These are phyloP conservation scores for Ulmus americana DNA, from an alignment of 331 rosid species.

Conservation along the genomic window DNA sequence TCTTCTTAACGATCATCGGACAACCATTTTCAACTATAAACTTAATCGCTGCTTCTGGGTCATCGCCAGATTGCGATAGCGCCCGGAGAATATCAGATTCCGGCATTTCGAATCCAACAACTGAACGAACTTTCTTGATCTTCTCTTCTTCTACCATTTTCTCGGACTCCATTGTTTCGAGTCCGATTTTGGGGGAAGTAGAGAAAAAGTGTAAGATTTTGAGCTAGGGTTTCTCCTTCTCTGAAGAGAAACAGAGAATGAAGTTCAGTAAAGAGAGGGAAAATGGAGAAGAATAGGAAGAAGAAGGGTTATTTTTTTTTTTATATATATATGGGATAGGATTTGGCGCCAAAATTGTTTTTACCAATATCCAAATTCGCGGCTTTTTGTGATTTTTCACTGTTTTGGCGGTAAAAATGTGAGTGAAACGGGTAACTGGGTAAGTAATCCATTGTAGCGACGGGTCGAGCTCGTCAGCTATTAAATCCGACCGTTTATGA, in stretches of 20 bases:
- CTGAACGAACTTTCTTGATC: constrained; percentile 15
- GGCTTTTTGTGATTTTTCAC: constrained; percentile 11
- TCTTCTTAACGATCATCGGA: constrained; percentile 37
- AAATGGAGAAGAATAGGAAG: not conserved
- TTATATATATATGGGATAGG: not conserved
- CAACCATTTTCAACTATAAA: constrained; percentile 8
- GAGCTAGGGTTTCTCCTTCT: not conserved
- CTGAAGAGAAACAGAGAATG: not conserved
- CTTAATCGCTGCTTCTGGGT: constrained; percentile 21
- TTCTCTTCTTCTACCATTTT: constrained; percentile 1
- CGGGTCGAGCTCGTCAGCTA: no score
- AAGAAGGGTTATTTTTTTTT: not conserved
- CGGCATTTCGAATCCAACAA: constrained; percentile 14
- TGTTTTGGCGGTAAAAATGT: not conserved
- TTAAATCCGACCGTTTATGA: no score
- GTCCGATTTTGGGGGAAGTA: not conserved
- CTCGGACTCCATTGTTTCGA: not conserved
- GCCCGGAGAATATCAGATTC: constrained; percentile 19
- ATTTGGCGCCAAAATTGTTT: constrained; percentile 27
- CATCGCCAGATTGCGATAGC: constrained; percentile 6
- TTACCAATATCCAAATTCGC: constrained; percentile 15
- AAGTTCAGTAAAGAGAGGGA: not conserved
- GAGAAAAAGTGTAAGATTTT: not conserved
- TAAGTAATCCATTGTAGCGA: not conserved
- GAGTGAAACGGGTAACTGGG: not conserved